A percentile compares a stretch with the other conserved stretches of the same genome.
Conservation (phyloP, 2,329 filamentous ascomycete species). For the Verticillium isaacii region DNA sequence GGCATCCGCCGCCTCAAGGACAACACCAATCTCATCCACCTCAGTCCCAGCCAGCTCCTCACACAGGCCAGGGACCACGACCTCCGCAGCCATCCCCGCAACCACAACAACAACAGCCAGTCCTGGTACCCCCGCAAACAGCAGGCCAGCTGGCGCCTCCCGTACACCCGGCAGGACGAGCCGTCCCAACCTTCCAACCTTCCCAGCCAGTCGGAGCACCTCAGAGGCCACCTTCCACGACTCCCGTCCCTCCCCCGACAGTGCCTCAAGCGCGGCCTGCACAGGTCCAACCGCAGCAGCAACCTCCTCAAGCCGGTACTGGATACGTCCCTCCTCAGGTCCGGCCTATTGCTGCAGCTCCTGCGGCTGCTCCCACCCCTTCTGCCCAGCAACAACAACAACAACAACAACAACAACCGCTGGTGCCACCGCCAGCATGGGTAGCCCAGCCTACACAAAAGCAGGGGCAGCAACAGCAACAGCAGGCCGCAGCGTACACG, state of each 20-base stretch:
- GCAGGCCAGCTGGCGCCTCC: constrained; percentile 28
- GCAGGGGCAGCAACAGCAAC: constrained; percentile 27
- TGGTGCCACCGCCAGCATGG: constrained; percentile 21
- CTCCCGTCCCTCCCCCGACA: constrained; percentile 27
- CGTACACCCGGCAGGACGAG: constrained; percentile 24
- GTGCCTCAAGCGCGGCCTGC: constrained; percentile 25
- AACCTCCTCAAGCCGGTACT: constrained; percentile 5
- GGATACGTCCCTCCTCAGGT: constrained; percentile 3
- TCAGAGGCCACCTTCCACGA: constrained; percentile 25
- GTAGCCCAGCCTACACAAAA: constrained; percentile 1
- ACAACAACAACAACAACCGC: constrained; percentile 5
- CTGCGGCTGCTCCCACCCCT: constrained; percentile 6
- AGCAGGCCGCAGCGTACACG: constrained; percentile 21
- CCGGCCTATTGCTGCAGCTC: constrained; percentile 12
- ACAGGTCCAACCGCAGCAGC: constrained; percentile 12
- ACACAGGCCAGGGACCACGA: constrained; percentile 16
- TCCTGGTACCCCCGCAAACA: constrained; percentile 28
- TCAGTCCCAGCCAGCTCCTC: constrained; percentile 13
- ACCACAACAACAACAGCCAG: constrained; percentile 15
- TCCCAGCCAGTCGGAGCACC: constrained; percentile 27
- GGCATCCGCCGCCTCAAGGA: constrained; percentile 9
- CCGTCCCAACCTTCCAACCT: constrained; percentile 30
- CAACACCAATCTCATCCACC: constrained; percentile 10
- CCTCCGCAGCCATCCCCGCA: constrained; percentile 16
- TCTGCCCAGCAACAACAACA: constrained; percentile 5